Evolutionary conservation across 2,329 filamentous ascomycete species (phyloP), one percentile per base, ranked within the genome.

Genomic region (Daldinia eschscholtzii): DNA sequence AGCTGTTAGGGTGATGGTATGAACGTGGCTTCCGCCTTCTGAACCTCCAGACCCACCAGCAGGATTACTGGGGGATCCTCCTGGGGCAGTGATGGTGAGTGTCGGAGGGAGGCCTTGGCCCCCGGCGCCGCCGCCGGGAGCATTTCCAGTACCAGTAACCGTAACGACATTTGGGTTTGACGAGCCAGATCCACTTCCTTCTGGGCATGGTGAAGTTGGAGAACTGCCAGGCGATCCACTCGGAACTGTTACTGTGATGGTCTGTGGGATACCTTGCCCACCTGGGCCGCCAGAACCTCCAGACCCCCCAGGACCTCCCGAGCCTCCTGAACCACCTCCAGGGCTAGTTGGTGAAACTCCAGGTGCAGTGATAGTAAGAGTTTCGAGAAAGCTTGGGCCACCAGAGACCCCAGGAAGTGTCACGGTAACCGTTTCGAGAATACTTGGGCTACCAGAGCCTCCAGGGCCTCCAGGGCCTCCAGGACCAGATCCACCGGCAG

Each of bases 41-140:
- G 53, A 41, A 9, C 68, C 64, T 42, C 64, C 63, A 28, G 69
- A 15, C 7, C 63, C 60, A 20, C 65, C 66, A 41, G 59, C 60
- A 48, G 60, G 18, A 41, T 70, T 65, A 33, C 58, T 68, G 35
- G 71, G 67, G 35, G 63, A 65, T 6, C 33, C 68, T 35, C 59
- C 64, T 26, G 70, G 70, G 4, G 62, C 59, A 46, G 71, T 72
- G 15, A 72, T 7, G 26, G 71, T 73, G 44, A 73, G 61, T 7
- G 67, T 72, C 26, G 65, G 44, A 39, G 69, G 69, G 7, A 63
- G 26, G 37, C 61, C 39, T 23, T 69, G 66, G n/a, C 65, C 68
- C 23, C 63, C 61, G 57, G 64, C 13, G 3, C 41, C 50, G 10
- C 46, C 41, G 18, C 56, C 68, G 7, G 62, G 64, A 28, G 53